phyloP scores from a whole-genome alignment of 164 flowering plant genomes.

The Akebia trifoliata region DNA sequence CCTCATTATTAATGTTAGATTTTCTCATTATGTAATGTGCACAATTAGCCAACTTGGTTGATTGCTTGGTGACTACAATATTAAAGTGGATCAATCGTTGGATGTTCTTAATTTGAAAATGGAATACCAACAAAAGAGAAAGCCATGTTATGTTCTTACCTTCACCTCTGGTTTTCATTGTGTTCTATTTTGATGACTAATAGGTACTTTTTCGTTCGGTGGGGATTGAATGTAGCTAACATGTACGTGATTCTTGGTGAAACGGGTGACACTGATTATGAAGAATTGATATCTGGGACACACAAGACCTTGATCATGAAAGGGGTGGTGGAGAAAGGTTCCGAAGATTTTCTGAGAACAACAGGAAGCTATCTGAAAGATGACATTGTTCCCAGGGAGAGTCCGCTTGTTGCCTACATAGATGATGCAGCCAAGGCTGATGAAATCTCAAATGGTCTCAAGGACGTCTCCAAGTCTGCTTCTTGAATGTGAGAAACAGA shows the following conservation, averaged over 20 bases:
- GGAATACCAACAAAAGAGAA: neutral
- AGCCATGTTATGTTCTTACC: neutral
- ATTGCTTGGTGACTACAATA: no score
- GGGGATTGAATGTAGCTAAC: slow-evolving; percentile 85
- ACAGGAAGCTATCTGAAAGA: slow-evolving; percentile 58
- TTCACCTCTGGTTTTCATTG: neutral
- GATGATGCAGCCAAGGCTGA: slow-evolving; percentile 36
- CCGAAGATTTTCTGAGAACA: slow-evolving; percentile 67
- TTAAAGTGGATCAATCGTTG: no score
- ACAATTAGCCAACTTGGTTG: no score
- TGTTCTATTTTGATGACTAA: neutral
- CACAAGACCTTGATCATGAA: slow-evolving; percentile 81
- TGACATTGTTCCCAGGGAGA: slow-evolving; percentile 70
- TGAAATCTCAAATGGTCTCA: slow-evolving; percentile 52
- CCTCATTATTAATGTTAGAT: no score
- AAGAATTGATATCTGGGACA: slow-evolving; percentile 76
- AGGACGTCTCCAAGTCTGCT: slow-evolving; percentile 32
- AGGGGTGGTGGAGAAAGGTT: slow-evolving; percentile 59
- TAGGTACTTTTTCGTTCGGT: slow-evolving; percentile 91
- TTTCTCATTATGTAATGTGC: no score
- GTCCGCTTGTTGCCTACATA: slow-evolving; percentile 49
- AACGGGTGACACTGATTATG: slow-evolving; percentile 85
- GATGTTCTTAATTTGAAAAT: neutral
- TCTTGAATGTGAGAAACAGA: slow-evolving; percentile 9
- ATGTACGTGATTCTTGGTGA: slow-evolving; percentile 87